Base-by-base conservation (phyloP, 2,329 filamentous ascomycete genomes). In the Torrubiellomyces zombiae region DNA sequence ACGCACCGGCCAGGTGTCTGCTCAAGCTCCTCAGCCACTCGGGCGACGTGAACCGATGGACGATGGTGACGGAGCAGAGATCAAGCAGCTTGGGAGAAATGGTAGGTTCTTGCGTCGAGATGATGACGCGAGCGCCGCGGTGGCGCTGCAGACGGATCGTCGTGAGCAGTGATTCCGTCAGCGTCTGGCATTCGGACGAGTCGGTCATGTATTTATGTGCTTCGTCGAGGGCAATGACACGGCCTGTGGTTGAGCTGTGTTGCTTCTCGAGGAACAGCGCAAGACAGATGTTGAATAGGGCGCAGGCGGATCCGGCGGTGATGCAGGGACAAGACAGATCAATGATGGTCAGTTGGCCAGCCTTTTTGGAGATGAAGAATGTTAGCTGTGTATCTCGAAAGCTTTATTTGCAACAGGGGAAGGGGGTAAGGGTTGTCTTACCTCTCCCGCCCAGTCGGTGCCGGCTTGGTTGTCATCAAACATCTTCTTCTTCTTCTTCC, bases 81-180 rank as follows among this genome's bases (percentile, higher is more conserved):
- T 81, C 75, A 0, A 86, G 57, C 0, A 89, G 58, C 10, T 61
- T 58, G 0, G 70, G 67, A 0, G 72, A 74, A 4, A 85, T 59
- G 0, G 75, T 80, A 0, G 78, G 79, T 38, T 86, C 79, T 40
- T 89, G 77, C 0, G 78, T 86, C 0, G 76, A 72, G 16, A 86
- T 72, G 20, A 86, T 42, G 4, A 83, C 56, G 1, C 78, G 62
- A 0, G 64, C 58, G 1, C 62, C 77, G 1, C 71, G 48, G 39
- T 86, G 79, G 0, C 77, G 68, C 44, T 86, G 77, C 11, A 75
- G 56, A 0, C 78, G 64, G 34, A 86, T 75, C 0, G 66, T 63
- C 0, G 58, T 54, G 0, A 80, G 52, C 0, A 85, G 53, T 0
- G 58, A 56, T 5, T 75, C 57, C 0, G 75, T 82, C 15, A 85